Evolutionary conservation across 1,284 basidiomycete species (phyloP).

Genomic region (Ganoderma lingzhi): DNA sequence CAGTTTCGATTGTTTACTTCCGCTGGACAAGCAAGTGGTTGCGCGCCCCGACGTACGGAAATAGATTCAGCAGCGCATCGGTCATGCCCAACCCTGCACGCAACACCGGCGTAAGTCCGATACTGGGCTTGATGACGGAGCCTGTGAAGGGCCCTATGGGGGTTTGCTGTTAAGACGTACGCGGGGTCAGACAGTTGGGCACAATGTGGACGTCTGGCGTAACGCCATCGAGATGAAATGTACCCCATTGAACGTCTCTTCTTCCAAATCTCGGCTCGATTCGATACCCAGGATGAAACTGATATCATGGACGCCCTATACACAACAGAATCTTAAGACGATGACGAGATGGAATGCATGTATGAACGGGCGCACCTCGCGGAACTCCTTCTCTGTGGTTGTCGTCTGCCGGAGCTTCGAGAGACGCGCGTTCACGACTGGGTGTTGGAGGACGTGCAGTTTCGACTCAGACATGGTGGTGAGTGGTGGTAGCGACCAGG

Average conservation of each 20-base stretch:
- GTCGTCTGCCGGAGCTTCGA: conserved; percentile 71
- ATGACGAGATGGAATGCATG: background rate
- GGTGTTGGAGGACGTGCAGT: conserved; percentile 72
- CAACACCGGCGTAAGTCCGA: conserved; percentile 91
- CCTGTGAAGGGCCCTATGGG: conserved; percentile 76
- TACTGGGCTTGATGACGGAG: conserved; percentile 69
- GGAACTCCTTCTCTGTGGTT: conserved; percentile 79
- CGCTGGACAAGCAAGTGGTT: background rate
- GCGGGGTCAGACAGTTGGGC: background rate
- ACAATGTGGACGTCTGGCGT: background rate
- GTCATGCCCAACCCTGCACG: conserved; percentile 96
- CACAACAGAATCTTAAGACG: conserved; percentile 26
- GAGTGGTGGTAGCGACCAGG: background rate
- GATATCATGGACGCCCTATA: conserved; percentile 72
- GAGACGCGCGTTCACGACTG: conserved; percentile 75
- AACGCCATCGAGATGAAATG: conserved; percentile 33
- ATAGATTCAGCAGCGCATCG: conserved; percentile 82
- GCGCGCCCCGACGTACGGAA: conserved; percentile 63
- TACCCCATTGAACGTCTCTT: conserved; percentile 70
- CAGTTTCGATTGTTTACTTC: background rate
- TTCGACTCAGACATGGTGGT: conserved; percentile 30
- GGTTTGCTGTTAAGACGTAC: conserved; percentile 54
- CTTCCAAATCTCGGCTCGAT: conserved; percentile 70
- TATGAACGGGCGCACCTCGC: conserved; percentile 59
- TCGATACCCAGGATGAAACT: conserved; percentile 80